Evolutionary conservation across 352 stramenopile species (phyloP).

Genomic region (Pseudoperonospora humuli): DNA sequence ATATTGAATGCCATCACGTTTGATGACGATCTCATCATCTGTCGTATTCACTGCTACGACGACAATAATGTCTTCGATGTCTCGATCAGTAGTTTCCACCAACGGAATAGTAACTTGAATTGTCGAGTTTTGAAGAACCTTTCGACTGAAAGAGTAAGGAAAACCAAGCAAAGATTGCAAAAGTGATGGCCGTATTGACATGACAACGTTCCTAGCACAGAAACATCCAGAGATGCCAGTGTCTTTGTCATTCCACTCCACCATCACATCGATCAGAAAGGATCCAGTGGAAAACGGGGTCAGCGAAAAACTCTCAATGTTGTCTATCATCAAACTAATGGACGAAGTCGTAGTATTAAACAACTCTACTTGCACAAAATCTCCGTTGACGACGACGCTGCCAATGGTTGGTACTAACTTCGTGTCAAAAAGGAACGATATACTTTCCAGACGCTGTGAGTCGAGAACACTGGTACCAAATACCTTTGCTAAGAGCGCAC

Average conservation of each 20-base stretch:
- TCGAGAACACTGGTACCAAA: slow-evolving; percentile 4
- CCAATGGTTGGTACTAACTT: background rate
- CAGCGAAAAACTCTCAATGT: background rate
- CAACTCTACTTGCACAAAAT: background rate
- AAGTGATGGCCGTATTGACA: slow-evolving; percentile 9
- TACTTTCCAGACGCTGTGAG: slow-evolving; percentile 1
- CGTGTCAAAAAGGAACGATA: slow-evolving; percentile 7
- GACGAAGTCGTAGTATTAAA: slow-evolving; percentile 13
- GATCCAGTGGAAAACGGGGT: slow-evolving; percentile 1
- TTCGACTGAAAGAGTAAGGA: slow-evolving; percentile 16
- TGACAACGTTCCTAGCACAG: slow-evolving; percentile 5
- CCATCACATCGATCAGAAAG: slow-evolving; percentile 13
- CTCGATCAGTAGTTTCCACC: slow-evolving; percentile 1
- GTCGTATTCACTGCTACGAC: slow-evolving; percentile 10
- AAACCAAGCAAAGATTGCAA: slow-evolving; percentile 2
- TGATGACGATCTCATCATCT: slow-evolving; percentile 5
- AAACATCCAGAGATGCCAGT: slow-evolving; percentile 7
- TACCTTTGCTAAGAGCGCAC: slow-evolving; percentile 1
- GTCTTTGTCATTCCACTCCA: slow-evolving; percentile 5
- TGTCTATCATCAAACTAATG: slow-evolving; percentile 1
- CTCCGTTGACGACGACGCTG: background rate
- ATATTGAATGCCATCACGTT: slow-evolving; percentile 4
- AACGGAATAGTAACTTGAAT: slow-evolving; percentile 13
- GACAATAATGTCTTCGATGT: slow-evolving; percentile 12
- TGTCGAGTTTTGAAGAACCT: slow-evolving; percentile 12